Evolutionary conservation across 176 grass and related monocot genomes (phyloP), one percentile per base, ranked within the genome.

Genomic region (Oryza brachyantha): DNA sequence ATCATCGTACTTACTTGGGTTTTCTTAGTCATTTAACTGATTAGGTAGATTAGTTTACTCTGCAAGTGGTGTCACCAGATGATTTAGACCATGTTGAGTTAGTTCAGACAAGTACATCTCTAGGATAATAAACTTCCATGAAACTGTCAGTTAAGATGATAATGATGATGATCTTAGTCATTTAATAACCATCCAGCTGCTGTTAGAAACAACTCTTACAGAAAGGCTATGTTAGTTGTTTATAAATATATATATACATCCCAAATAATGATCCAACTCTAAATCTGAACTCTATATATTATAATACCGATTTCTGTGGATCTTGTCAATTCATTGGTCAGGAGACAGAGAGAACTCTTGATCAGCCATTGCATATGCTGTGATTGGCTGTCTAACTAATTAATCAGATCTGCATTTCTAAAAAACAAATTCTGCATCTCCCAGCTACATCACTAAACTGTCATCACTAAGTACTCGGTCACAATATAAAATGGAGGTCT

Each of bases 301-400:
- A 38, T 82, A 65, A 14, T 22, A 74, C 13, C 31, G 52, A 28
- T 22, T 74, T n/a, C 26, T 31, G 17, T 68, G 72, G 11, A 75
- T 83, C 81, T 62, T 83, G 63, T 59, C 35, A 68, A 54, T 76
- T 76, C 75, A 83, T 48, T 68, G 75, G 58, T 68, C 35, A 58
- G 17, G 35, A 35, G 72, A 68, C 50, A 68, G 48, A 13, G 36
- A 38, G 48, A 76, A 61, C 81, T 76, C 60, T 4, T 83, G 52
- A 57, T 57, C 36, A 68, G 63, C 10, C 3, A 36, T 59, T 68
- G 72, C 37, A 68, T 76, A 45, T 36, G 63, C 63, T 76, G 72
- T 76, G 72, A 76, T 76, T 83, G 72, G 81, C 63, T 83, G 37
- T 48, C 34, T 31, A 27, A 35, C 24, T 31, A 27, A 2, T 34